Evolutionary conservation across 352 stramenopile species (phyloP).

Genomic region (Phytophthora foliorum): DNA sequence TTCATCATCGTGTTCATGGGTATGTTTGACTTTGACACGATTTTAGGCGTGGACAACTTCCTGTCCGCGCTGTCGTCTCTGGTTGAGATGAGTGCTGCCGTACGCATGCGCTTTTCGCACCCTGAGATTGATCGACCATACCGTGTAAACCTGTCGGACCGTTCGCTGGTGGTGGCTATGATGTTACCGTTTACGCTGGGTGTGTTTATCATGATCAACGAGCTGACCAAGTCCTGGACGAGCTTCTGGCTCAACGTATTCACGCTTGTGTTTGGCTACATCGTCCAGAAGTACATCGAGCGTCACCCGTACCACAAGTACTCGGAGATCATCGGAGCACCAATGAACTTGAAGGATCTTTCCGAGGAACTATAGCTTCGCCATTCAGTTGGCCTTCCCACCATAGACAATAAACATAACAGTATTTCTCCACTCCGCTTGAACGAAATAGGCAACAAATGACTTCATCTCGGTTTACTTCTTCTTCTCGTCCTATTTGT

Average conservation of each 20-base stretch:
- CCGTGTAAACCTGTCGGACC: constrained; percentile 76
- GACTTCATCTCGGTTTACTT: constrained; percentile 24
- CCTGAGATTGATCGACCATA: constrained; percentile 81
- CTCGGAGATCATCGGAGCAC: constrained; percentile 49
- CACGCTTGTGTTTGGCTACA: constrained; percentile 56
- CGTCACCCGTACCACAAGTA: constrained; percentile 75
- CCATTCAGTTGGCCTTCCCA: constrained; percentile 8
- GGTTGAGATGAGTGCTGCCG: constrained; percentile 80
- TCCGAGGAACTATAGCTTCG: constrained; percentile 54
- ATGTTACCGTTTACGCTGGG: constrained; percentile 65
- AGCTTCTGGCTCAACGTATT: constrained; percentile 72
- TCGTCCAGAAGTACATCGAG: constrained; percentile 74
- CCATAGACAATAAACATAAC: constrained; percentile 30
- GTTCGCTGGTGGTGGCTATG: constrained; percentile 57
- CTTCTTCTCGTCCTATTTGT: constrained; percentile 14
- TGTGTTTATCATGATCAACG: constrained; percentile 83
- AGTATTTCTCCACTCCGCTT: constrained; percentile 12
- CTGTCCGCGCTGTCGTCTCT: constrained; percentile 76
- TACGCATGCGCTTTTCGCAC: constrained; percentile 83
- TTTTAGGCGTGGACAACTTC: constrained; percentile 87
- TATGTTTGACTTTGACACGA: constrained; percentile 85
- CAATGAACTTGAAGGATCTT: constrained; percentile 49
- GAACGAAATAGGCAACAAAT: constrained; percentile 18
- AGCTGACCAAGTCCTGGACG: constrained; percentile 79
- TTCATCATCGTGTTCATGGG: constrained; percentile 85